Base-by-base conservation (phyloP, 306 rosid species). In the Fragaria iinumae region DNA sequence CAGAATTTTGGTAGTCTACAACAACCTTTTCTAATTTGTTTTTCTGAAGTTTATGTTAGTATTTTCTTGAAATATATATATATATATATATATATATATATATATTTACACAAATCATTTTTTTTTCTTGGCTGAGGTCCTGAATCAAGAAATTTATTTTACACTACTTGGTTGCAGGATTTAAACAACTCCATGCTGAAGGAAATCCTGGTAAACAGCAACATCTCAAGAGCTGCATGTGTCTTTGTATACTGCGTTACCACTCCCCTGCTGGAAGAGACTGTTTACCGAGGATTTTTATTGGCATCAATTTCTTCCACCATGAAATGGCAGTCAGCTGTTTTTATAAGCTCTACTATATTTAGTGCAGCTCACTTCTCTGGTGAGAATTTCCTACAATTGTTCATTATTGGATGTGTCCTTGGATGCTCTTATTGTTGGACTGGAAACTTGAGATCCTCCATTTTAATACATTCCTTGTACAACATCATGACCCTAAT, bases 321-420 rank as follows among this genome's bases (percentile, higher is more conserved):
- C 62, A 85, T 82, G 94, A 71, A 87, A 78, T 93, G 97, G 93
- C 92, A 76, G 72, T 80, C 89, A 67, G 96, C 97, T 56, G 82
- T 90, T 81, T 65, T 81, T 44, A 45, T 86, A 73, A 93, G 97
- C 80, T 90, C 97, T 3, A 78, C 73, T 53, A 77, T 87, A 76
- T 93, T 93, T 83, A 87, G 96, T 78, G 88, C 90, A 74, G 83
- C 84, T 75, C 97, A 91, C 86, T 88, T 91, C 55, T 93, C 98
- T 27, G 89, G 70, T 44, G 96, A 84, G 80, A 87, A 80, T 81
- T 90, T 80, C 75, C 45, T 91, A 8, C 96, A 91, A 69, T 67
- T 93, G 77, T 87, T 90, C 90, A 73, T 89, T 81, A 77, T 93
- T 73, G 97, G 98, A 9, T 87, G 83, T 77, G 87, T 87, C 49